These are phyloP conservation scores for Sonneratia caseolaris DNA, from an alignment of 345 rosid genomes.

Conservation along the genomic window DNA sequence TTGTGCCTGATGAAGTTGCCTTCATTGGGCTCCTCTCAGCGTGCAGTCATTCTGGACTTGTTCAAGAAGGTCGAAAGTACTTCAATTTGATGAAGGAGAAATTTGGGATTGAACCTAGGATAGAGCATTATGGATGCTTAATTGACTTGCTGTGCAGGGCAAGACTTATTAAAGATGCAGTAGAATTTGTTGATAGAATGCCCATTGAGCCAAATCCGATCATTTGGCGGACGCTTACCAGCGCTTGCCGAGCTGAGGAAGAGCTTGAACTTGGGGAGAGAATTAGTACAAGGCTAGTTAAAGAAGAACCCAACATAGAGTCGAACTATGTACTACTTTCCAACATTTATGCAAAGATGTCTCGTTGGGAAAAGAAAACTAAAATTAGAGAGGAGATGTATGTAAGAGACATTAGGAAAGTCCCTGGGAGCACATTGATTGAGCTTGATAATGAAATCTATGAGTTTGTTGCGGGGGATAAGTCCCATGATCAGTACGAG, in stretches of 20 bases:
- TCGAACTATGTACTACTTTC: conserved; percentile 37
- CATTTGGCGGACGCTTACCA: conserved; percentile 37
- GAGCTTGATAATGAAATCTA: conserved; percentile 36
- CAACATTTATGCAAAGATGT: conserved; percentile 35
- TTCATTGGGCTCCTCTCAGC: conserved; percentile 48
- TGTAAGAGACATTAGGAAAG: conserved; percentile 29
- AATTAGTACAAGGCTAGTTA: conserved; percentile 27
- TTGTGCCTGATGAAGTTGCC: conserved; percentile 38
- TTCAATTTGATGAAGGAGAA: conserved; percentile 32
- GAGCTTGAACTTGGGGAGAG: conserved; percentile 37
- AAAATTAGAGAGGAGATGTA: conserved; percentile 35
- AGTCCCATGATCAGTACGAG: conserved; percentile 22
- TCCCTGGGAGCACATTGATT: conserved; percentile 37
- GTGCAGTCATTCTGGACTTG: conserved; percentile 38
- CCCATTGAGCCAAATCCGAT: conserved; percentile 37
- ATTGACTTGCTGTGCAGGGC: conserved; percentile 49
- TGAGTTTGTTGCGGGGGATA: conserved; percentile 46
- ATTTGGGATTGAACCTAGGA: conserved; percentile 30
- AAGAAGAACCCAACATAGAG: conserved; percentile 29
- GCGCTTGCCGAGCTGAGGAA: conserved; percentile 33
- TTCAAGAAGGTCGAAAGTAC: conserved; percentile 34
- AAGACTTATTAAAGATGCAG: conserved; percentile 34
- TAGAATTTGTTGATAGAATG: conserved; percentile 36
- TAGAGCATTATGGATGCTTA: conserved; percentile 43
- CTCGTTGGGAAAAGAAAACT: conserved; percentile 40